Base-by-base conservation (phyloP, 139 green algal genomes). In the Chlorella sp. region DNA sequence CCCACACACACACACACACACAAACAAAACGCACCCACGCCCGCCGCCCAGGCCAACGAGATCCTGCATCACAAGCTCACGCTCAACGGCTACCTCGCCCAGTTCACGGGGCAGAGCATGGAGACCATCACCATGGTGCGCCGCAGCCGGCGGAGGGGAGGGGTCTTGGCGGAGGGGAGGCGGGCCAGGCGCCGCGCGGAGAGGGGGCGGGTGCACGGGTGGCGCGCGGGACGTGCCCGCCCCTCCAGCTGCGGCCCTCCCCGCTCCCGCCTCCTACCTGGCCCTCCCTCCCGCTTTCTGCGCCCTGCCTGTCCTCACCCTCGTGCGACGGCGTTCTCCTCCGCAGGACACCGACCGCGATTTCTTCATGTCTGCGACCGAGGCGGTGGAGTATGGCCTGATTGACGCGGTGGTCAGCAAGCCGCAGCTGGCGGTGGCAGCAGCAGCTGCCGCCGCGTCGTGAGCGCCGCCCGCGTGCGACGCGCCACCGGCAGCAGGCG, bases 31-130 rank as follows among this genome's bases (percentile, higher is more conserved):
- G 33, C 23, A 11, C 8, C 41, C 35, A 4, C n/a, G 51, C 50
- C 11, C 11, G 23, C 23, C 60, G 51, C 17, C 11, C 91, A 98
- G 87, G 96, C 96, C 23, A 99, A 99, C 76, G 96, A 99, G 87
- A 99, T 99, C 78, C 81, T 99, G 87, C 96, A 99, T 84, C 96
- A 99, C 91, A 99, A 99, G 88, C 88, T 98, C 40, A 98, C 93
- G 9, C 90, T 99, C 33, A 99, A 99, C 74, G 92, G 92, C 5
- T 99, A 99, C 87, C 87, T 99, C 73, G 83, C 94, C 31, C 93
- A 99, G 77, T 98, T 99, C 89, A 94, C 87, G 2, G 93, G 93
- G n/a, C 94, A 99, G 87, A 73, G 74, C 60, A 95, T 98, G 88
- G 94, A 98, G 68, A 87, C 88, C 67, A 98, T 99, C 88, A 97